Conservation (phyloP, 1,284 basidiomycete species). For the Sanghuangporus baumii region DNA sequence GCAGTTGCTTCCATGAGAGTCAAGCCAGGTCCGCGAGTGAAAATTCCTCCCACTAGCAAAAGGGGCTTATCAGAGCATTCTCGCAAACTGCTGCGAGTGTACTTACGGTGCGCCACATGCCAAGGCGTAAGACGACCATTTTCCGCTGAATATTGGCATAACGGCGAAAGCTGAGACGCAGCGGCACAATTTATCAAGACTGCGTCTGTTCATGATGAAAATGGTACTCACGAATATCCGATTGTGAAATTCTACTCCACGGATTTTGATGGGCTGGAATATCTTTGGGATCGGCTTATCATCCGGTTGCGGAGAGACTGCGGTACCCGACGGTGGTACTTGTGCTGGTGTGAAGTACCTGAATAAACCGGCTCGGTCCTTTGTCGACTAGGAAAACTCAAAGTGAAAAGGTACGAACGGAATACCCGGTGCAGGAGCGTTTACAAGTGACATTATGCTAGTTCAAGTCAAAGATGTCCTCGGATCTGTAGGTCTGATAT, state of each 20-base stretch:
- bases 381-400: not conserved
- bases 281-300: constrained; percentile 46
- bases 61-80: not conserved
- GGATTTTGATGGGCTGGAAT: constrained; percentile 59
- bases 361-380: no score
- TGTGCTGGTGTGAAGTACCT: constrained; percentile 52
- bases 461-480: not conserved
- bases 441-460: constrained; percentile 2
- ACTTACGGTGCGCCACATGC: constrained; percentile 47
- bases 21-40: constrained; percentile 44
- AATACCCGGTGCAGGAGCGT: constrained; percentile 13
- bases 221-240: constrained; percentile 29
- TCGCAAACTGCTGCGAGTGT: not conserved
- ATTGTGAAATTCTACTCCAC: constrained; percentile 39
- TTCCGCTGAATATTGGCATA: constrained; percentile 62
- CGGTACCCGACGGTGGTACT: constrained; percentile 43
- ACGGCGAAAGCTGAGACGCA: constrained; percentile 33
- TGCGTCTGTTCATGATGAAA: not conserved
- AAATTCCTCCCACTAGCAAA: constrained; percentile 39
- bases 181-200: not conserved
- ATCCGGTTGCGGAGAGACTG: constrained; percentile 36
- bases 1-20: constrained; percentile 53
- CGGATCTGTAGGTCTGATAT: no score
- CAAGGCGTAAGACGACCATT: constrained; percentile 47
- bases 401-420: not conserved